Conservation (phyloP, 73 alveolate genomes). For the Durusdinium trenchii region DNA sequence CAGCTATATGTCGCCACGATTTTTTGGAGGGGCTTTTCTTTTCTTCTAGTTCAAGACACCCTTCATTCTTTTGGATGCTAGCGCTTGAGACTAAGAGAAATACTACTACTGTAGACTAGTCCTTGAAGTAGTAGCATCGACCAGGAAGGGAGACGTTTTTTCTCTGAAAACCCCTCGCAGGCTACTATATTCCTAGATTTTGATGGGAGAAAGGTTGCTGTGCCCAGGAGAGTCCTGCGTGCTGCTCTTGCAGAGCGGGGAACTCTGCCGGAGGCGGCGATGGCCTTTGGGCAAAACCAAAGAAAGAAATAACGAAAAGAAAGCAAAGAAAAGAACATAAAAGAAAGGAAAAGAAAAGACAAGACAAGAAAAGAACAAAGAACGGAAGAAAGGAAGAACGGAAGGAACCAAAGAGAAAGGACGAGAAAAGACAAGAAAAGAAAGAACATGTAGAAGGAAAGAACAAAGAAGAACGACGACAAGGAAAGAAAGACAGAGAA, state of each 20-base stretch:
- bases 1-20: not conserved
- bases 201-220: not conserved
- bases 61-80: no score
- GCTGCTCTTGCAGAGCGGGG: slow-evolving; percentile 72
- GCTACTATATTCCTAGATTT: not conserved
- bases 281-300: no score
- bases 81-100: no score
- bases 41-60: no score
- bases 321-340: not conserved
- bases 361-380: not conserved
- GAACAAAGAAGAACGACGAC: no score
- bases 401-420: no score
- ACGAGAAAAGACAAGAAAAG: no score
- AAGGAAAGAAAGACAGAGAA: no score
- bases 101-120: no score
- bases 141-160: not conserved
- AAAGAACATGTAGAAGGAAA: no score
- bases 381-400: not conserved
- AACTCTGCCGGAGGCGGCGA: slow-evolving; percentile 49
- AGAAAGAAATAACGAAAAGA: not conserved
- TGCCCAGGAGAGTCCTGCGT: slow-evolving; percentile 79
- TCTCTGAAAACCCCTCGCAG: not conserved
- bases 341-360: not conserved
- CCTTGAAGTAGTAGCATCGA: no score
- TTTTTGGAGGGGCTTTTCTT: not conserved